These are phyloP conservation scores for Fistulifera solaris DNA, from an alignment of 108 stramenopile species.

Conservation along the genomic window DNA sequence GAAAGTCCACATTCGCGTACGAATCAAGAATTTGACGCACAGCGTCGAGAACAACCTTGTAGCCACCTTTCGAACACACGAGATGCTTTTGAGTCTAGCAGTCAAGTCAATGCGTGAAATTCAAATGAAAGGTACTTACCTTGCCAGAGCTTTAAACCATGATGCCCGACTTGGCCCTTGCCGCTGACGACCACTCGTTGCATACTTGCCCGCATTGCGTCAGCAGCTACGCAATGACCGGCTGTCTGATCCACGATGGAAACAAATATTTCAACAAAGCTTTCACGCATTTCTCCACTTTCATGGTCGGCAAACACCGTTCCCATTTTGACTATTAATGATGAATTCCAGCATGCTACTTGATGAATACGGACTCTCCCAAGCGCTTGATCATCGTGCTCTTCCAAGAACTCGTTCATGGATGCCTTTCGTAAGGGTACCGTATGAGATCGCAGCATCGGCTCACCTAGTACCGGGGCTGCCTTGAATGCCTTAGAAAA, in stretches of 20 bases:
- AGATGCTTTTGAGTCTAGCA: no score
- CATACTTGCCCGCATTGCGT: slow-evolving; percentile 56
- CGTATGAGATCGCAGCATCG: slow-evolving; percentile 18
- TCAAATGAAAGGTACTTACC: no score
- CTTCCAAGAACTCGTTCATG: slow-evolving; percentile 24
- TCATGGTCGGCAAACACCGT: slow-evolving; percentile 33
- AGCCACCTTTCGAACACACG: slow-evolving; percentile 17
- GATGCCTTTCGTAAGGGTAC: slow-evolving; percentile 21
- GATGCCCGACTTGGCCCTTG: slow-evolving; percentile 57
- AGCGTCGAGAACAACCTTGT: slow-evolving; percentile 47
- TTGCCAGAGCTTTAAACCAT: slow-evolving; percentile 60
- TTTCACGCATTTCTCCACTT: slow-evolving; percentile 37
- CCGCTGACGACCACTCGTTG: slow-evolving; percentile 65
- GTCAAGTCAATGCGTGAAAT: no score
- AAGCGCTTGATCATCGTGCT: slow-evolving; percentile 28
- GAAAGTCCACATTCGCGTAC: slow-evolving; percentile 46
- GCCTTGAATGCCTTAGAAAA: slow-evolving; percentile 20
- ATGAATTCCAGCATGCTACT: slow-evolving; percentile 58
- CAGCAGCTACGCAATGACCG: slow-evolving; percentile 50
- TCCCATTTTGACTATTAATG: slow-evolving; percentile 54
- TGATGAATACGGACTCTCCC: slow-evolving; percentile 49
- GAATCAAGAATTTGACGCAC: slow-evolving; percentile 35
- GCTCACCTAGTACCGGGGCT: slow-evolving; percentile 2
- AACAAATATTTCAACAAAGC: slow-evolving; percentile 57
- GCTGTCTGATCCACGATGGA: slow-evolving; percentile 55